Conservation (phyloP, 2,329 filamentous ascomycete genomes). For the Fusarium humuli region DNA sequence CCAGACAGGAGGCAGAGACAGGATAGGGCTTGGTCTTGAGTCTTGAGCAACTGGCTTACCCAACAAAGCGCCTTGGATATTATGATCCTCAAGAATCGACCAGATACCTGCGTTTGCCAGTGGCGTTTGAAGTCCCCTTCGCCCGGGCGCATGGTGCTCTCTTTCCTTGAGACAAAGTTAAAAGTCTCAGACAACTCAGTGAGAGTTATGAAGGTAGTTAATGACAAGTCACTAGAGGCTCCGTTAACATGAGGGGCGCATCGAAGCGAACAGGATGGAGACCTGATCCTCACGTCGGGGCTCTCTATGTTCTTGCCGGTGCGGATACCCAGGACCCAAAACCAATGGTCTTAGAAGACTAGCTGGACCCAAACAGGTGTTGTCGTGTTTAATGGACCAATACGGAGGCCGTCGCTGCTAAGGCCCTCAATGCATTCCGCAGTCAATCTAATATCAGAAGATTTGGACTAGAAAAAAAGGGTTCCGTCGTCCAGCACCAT, state of each 20-base stretch:
- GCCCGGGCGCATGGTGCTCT: conserved; percentile 26
- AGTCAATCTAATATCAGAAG: conserved; percentile 21
- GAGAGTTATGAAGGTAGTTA: conserved; percentile 9
- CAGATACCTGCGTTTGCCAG: conserved; percentile 21
- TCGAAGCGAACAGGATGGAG: conserved; percentile 30
- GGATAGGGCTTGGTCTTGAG: conserved; percentile 19
- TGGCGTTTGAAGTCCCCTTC: conserved; percentile 15
- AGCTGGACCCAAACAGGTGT: conserved; percentile 4
- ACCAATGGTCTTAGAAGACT: conserved; percentile 7
- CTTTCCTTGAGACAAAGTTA: conserved; percentile 16
- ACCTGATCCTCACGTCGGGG: background rate
- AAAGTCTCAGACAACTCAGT: conserved; percentile 9
- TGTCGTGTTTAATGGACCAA: conserved; percentile 7
- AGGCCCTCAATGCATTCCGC: conserved; percentile 32
- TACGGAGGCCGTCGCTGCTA: conserved; percentile 1
- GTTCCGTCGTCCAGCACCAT: background rate
- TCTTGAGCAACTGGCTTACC: conserved; percentile 8
- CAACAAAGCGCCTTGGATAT: conserved; percentile 9
- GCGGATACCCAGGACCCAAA: conserved; percentile 3
- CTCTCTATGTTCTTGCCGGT: background rate
- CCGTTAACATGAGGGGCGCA: conserved; percentile 24
- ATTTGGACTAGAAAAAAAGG: conserved; percentile 10
- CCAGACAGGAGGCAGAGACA: conserved; percentile 14
- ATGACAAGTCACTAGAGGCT: conserved; percentile 15
- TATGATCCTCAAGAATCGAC: conserved; percentile 8